Percentiles rank a stretch among this genome's conserved stretches.
phyloP scores from a whole-genome alignment of 345 rosid genomes.

The Hevea brasiliensis region DNA sequence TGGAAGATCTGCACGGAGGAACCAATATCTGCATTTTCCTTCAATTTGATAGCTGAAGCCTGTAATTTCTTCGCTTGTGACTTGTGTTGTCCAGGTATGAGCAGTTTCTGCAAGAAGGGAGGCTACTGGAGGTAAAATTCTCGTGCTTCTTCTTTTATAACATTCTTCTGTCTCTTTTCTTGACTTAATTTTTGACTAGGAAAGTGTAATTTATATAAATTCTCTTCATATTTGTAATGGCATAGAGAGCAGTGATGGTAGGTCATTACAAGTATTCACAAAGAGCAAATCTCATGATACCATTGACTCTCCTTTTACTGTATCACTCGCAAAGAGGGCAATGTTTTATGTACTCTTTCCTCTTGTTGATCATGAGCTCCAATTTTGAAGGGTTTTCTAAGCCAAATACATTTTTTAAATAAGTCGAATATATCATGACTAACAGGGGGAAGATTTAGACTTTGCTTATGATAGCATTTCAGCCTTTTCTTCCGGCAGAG shows the following conservation, averaged over 20 bases:
- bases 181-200: background rate
- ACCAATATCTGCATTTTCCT: background rate
- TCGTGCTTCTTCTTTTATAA: background rate
- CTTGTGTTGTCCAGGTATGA: slow-evolving; percentile 48
- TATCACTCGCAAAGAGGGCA: too few species aligned
- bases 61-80: slow-evolving; percentile 10
- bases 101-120: slow-evolving; percentile 72
- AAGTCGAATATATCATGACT: background rate
- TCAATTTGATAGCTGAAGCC: background rate
- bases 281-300: too few species aligned
- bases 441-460: slow-evolving; percentile 89
- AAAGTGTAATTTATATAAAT: background rate
- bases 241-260: too few species aligned
- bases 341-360: too few species aligned
- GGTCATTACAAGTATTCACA: too few species aligned
- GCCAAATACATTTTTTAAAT: background rate
- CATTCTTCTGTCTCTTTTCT: too few species aligned
- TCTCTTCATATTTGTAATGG: background rate
- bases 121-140: slow-evolving; percentile 66
- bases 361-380: background rate
- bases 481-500: slow-evolving; percentile 80
- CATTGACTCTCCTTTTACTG: too few species aligned
- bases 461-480: slow-evolving; percentile 95
- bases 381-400: background rate
- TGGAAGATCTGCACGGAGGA: background rate